Conservation (phyloP, 225 moss, liverwort and hornwort genomes). For the Antitrichia curtipendula region DNA sequence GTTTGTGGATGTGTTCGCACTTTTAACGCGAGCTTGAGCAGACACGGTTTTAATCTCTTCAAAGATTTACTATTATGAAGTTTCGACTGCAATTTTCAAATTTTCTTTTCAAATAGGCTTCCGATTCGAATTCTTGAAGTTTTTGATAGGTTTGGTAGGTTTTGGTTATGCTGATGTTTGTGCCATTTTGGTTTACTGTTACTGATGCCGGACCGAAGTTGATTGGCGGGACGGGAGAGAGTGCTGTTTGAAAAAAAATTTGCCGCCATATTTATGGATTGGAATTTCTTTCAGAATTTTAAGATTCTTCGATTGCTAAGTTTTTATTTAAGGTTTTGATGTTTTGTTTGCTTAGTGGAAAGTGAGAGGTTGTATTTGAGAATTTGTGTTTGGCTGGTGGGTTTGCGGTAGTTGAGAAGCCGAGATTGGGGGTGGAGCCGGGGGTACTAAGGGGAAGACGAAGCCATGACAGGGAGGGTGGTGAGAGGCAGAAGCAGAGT, state of each 20-base stretch:
- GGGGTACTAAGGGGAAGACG: neutral
- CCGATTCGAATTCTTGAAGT: neutral
- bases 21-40: neutral
- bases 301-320: neutral
- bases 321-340: neutral
- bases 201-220: neutral
- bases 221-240: neutral
- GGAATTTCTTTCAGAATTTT: neutral
- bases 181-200: neutral
- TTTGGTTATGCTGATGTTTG: neutral
- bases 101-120: neutral
- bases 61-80: neutral
- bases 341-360: neutral
- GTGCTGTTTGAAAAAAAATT: neutral
- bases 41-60: neutral
- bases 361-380: neutral
- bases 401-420: neutral
- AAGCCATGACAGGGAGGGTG: slow-evolving; percentile 15
- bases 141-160: neutral
- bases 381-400: neutral
- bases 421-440: neutral
- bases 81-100: neutral
- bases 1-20: neutral
- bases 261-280: neutral
- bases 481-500: slow-evolving; percentile 23